A percentile compares a stretch with the other conserved stretches of the same genome.
These are phyloP conservation scores for Delitschia confertaspora DNA, from an alignment of 495 filamentous ascomycete genomes.

Conservation along the genomic window DNA sequence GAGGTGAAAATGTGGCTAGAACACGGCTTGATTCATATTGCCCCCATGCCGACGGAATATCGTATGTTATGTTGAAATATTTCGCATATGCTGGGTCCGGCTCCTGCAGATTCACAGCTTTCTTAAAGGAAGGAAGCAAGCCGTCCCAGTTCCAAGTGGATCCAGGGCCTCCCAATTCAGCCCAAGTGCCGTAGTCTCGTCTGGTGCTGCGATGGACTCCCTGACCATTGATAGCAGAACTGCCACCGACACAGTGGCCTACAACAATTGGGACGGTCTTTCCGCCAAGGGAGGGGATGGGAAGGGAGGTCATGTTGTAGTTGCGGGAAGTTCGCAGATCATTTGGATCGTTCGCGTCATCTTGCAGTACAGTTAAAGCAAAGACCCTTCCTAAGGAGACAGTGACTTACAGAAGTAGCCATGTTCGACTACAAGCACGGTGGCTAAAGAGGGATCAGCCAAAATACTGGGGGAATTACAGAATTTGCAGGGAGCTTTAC, in stretches of 20 bases:
- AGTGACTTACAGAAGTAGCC: too few species aligned
- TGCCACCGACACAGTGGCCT: conserved; percentile 13
- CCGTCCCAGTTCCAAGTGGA: conserved; percentile 26
- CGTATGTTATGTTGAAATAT: too few species aligned
- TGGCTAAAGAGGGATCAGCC: conserved; percentile 1
- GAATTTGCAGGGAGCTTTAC: too few species aligned
- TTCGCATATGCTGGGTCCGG: too few species aligned
- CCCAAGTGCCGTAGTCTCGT: conserved; percentile 24
- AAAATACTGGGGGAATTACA: background rate
- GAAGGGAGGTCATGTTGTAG: conserved; percentile 15
- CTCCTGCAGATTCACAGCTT: too few species aligned
- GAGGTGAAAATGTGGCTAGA: too few species aligned
- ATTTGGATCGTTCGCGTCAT: background rate
- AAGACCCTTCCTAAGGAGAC: conserved; percentile 9
- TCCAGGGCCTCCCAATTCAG: conserved; percentile 13
- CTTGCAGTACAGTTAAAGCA: too few species aligned
- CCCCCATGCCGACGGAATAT: too few species aligned
- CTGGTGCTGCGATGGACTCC: conserved; percentile 12
- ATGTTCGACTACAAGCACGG: conserved; percentile 9
- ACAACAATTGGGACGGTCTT: too few species aligned
- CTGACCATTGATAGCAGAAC: conserved; percentile 22
- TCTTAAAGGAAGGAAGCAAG: conserved; percentile 21
- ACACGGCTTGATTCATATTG: too few species aligned
- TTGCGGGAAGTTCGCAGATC: background rate
- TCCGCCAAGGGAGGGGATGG: conserved; percentile 1